These are phyloP conservation scores for Botrytis fragariae DNA, from an alignment of 2,329 filamentous ascomycete genomes.

Conservation along the genomic window DNA sequence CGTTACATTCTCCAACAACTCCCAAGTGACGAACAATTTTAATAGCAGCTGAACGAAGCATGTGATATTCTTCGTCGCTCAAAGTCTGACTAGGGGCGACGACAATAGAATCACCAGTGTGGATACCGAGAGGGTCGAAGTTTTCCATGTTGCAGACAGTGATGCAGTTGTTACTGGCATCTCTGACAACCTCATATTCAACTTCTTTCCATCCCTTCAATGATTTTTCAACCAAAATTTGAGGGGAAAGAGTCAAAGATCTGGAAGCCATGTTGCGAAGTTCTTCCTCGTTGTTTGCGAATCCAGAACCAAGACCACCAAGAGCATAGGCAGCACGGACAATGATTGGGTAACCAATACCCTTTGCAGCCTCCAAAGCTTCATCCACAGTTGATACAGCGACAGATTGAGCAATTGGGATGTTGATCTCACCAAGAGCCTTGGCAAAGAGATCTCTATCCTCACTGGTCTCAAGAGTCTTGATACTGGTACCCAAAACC, in stretches of 20 bases:
- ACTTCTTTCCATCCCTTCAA: constrained; percentile 99
- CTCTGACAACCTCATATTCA: constrained; percentile 96
- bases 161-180: constrained; percentile 97
- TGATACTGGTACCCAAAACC: constrained; percentile 91
- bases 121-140: constrained; percentile 95
- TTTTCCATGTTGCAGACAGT: constrained; percentile 99
- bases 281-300: constrained; percentile 91
- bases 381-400: constrained; percentile 90
- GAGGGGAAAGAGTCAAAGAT: constrained; percentile 88
- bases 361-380: constrained; percentile 80
- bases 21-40: constrained; percentile 97
- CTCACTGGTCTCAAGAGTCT: constrained; percentile 90
- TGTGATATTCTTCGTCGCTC: constrained; percentile 98
- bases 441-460: constrained; percentile 95
- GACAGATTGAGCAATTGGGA: constrained; percentile 94
- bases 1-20: constrained; percentile 97
- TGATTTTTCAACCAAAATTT: constrained; percentile 97
- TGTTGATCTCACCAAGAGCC: constrained; percentile 94
- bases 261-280: constrained; percentile 89
- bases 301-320: constrained; percentile 92
- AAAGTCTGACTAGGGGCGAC: constrained; percentile 95
- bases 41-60: constrained; percentile 95
- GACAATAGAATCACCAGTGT: constrained; percentile 98
- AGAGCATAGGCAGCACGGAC: constrained; percentile 95
- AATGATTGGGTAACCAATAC: constrained; percentile 94